A percentile compares a stretch with the other conserved stretches of the same genome.
These are phyloP conservation scores for Nemania sp. DNA, from an alignment of 2,329 filamentous ascomycete genomes.

Conservation along the genomic window DNA sequence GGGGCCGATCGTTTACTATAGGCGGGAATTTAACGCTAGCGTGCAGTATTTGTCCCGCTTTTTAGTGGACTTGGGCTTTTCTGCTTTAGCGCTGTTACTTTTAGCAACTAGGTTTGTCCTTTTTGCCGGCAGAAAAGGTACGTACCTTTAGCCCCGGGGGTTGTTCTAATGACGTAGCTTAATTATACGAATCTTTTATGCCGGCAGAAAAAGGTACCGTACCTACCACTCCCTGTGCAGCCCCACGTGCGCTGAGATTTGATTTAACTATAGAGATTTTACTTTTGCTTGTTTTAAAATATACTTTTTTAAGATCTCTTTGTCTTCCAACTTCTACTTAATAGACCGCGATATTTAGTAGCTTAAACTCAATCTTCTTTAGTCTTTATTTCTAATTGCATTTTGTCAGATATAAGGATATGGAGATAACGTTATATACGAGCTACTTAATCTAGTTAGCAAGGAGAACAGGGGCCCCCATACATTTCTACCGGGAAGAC, in stretches of 20 bases:
- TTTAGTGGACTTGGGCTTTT: background rate
- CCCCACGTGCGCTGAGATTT: background rate
- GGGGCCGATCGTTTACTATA: too few relatives aligned
- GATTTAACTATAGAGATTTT: background rate
- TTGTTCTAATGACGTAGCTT: background rate
- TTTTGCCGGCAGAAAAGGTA: constrained; percentile 2
- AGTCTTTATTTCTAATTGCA: too few relatives aligned
- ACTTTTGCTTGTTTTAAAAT: background rate
- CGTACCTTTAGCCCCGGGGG: background rate
- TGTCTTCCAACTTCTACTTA: background rate
- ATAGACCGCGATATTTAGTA: background rate
- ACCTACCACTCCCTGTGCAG: background rate
- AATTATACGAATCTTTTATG: background rate
- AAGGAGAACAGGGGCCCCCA: too few relatives aligned
- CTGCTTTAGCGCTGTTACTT: background rate
- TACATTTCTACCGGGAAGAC: too few relatives aligned
- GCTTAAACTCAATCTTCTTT: background rate
- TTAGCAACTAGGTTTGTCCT: background rate
- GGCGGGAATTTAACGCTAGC: too few relatives aligned
- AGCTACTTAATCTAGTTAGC: too few relatives aligned
- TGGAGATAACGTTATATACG: too few relatives aligned
- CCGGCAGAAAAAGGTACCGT: background rate
- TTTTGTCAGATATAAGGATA: too few relatives aligned
- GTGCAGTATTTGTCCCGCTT: too few relatives aligned
- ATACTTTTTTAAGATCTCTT: background rate